phyloP scores from a whole-genome alignment of 495 filamentous ascomycete species.

The Halenospora varia region DNA sequence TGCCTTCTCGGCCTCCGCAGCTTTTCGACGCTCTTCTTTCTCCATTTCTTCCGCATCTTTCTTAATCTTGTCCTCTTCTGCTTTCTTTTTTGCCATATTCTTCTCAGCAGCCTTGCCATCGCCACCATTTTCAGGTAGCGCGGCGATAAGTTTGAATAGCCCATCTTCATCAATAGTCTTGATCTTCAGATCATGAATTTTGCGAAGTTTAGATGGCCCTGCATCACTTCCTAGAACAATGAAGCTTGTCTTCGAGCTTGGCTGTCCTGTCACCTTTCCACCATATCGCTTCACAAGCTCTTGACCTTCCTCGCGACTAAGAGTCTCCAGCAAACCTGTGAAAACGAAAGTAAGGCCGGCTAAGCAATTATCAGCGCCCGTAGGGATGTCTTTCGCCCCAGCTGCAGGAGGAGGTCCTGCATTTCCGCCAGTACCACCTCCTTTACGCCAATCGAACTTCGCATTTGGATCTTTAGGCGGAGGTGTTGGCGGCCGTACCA shows the following conservation, averaged over 20 bases:
- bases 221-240: slow-evolving; percentile 90
- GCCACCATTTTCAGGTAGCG: slow-evolving; percentile 81
- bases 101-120: slow-evolving; percentile 83
- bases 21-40: slow-evolving; percentile 50
- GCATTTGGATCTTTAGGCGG: slow-evolving; percentile 56
- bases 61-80: slow-evolving; percentile 72
- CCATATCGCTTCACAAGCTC: slow-evolving; percentile 87
- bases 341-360: slow-evolving; percentile 97
- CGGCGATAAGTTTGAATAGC: slow-evolving; percentile 80
- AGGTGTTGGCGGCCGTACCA: slow-evolving; percentile 75
- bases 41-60: slow-evolving; percentile 83
- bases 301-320: slow-evolving; percentile 83
- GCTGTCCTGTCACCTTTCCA: slow-evolving; percentile 80
- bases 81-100: slow-evolving; percentile 73
- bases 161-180: slow-evolving; percentile 95
- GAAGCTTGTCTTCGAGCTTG: slow-evolving; percentile 88
- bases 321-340: slow-evolving; percentile 74
- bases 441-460: slow-evolving; percentile 68
- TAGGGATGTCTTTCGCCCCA: slow-evolving; percentile 68
- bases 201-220: slow-evolving; percentile 89
- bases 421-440: slow-evolving; percentile 49
- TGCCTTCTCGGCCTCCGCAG: slow-evolving; percentile 43
- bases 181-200: slow-evolving; percentile 69
- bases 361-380: slow-evolving; percentile 84
- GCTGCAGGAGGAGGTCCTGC: slow-evolving; percentile 56